Evolutionary conservation across 2,329 filamentous ascomycete species (phyloP).

Genomic region (Macrophomina phaseolina): DNA sequence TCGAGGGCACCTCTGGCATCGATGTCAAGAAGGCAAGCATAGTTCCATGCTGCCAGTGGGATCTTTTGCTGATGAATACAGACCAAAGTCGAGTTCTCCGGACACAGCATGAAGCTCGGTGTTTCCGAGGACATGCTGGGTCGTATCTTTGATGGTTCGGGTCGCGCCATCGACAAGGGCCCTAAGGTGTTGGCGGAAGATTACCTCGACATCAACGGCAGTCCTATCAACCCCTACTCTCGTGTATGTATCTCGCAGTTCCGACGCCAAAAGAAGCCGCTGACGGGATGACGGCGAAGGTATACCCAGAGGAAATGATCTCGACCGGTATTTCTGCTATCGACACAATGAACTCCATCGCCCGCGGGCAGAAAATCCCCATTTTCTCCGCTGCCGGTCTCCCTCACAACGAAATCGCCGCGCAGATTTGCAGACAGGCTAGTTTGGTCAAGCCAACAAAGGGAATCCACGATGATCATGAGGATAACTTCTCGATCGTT

Average conservation of each 20-base stretch:
- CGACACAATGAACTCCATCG: slow-evolving; percentile 91
- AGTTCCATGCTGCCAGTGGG: slow-evolving; percentile 29
- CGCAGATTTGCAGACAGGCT: slow-evolving; percentile 97
- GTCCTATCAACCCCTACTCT: slow-evolving; percentile 97
- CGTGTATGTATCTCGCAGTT: slow-evolving; percentile 66
- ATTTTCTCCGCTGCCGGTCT: slow-evolving; percentile 99
- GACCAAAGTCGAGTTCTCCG: slow-evolving; percentile 98
- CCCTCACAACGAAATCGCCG: slow-evolving; percentile 98
- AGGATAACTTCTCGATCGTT: slow-evolving; percentile 99
- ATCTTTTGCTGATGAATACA: slow-evolving; percentile 47
- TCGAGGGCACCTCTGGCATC: slow-evolving; percentile 95
- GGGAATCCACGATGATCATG: slow-evolving; percentile 93
- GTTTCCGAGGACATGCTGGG: slow-evolving; percentile 99
- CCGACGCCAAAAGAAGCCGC: neutral
- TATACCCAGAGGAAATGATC: slow-evolving; percentile 99
- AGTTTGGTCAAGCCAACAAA: slow-evolving; percentile 93
- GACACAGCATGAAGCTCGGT: slow-evolving; percentile 95
- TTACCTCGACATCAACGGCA: slow-evolving; percentile 98
- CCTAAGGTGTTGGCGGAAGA: slow-evolving; percentile 98
- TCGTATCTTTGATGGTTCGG: slow-evolving; percentile 97
- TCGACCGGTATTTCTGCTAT: slow-evolving; percentile 99
- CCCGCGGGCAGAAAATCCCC: slow-evolving; percentile 98
- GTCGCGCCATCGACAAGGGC: slow-evolving; percentile 97
- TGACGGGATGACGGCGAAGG: slow-evolving; percentile 56
- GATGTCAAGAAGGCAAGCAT: slow-evolving; percentile 87